Conservation (phyloP, 352 stramenopile species). For the Blastocystis sp. region DNA sequence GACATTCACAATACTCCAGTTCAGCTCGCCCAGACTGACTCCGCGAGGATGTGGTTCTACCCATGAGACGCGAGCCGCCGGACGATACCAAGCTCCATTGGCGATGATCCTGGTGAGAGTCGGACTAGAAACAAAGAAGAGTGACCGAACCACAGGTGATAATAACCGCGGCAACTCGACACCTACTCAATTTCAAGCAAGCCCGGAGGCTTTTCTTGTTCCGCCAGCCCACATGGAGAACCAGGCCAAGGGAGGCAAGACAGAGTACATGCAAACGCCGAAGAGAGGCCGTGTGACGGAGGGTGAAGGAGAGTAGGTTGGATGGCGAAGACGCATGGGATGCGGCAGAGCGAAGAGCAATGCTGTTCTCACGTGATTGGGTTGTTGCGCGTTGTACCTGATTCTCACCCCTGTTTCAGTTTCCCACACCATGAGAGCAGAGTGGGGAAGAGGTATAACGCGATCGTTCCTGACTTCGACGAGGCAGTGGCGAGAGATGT, state of each 20-base stretch:
- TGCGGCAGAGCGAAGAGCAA: background rate
- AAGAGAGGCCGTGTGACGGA: conserved; percentile 49
- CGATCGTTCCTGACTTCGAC: conserved; percentile 31
- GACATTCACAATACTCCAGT: background rate
- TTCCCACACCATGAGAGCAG: conserved; percentile 64
- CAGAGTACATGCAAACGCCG: background rate
- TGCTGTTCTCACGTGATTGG: background rate
- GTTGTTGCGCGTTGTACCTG: background rate
- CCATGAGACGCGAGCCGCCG: background rate
- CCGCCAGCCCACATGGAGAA: background rate
- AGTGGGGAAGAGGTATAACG: conserved; percentile 36
- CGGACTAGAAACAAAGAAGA: no score
- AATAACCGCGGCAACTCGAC: background rate
- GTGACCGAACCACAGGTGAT: no score
- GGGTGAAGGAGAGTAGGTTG: conserved; percentile 65
- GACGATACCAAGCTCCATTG: no score
- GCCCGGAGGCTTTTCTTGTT: background rate
- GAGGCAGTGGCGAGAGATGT: background rate
- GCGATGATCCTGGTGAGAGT: no score
- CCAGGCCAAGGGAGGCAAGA: background rate
- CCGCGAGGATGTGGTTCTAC: background rate
- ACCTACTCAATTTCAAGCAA: background rate
- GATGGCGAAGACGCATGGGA: background rate
- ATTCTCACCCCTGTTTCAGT: background rate
- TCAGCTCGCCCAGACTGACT: background rate